Percentiles rank a stretch among this genome's conserved stretches.
Evolutionary conservation across 202 grass and related monocot genomes (phyloP).

Genomic region (Digitaria exilis): DNA sequence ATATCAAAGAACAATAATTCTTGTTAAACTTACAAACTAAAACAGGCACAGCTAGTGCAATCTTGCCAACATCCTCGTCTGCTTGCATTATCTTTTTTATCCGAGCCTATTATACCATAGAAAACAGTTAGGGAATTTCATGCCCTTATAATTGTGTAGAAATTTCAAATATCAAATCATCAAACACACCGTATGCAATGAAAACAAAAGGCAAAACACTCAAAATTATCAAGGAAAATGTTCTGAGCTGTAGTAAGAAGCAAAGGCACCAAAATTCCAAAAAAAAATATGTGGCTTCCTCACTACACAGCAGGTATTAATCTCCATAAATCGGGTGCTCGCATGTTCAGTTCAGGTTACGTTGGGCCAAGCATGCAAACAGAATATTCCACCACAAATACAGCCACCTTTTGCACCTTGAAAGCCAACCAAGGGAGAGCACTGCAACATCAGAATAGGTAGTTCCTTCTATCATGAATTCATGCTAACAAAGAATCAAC

Average conservation of each 20-base stretch:
- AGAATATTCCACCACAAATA: not conserved
- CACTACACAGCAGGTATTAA: not conserved
- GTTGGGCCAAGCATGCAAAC: not conserved
- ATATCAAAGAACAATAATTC: constrained; percentile 27
- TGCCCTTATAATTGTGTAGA: not conserved
- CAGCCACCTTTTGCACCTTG: not conserved
- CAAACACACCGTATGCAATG: not conserved
- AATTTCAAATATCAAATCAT: constrained; percentile 28
- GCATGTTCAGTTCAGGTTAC: not conserved
- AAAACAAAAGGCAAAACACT: constrained; percentile 20
- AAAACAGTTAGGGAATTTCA: constrained; percentile 11
- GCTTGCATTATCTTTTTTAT: constrained; percentile 99
- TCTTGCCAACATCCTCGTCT: constrained; percentile 99
- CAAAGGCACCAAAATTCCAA: not conserved
- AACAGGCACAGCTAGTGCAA: constrained; percentile 94
- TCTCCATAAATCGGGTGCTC: not conserved
- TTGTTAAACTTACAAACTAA: constrained; percentile 83
- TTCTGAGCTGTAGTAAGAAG: not conserved
- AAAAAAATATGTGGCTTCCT: not conserved
- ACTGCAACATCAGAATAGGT: not conserved
- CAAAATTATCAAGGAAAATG: constrained; percentile 7
- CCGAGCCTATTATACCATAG: constrained; percentile 59
- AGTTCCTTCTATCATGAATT: not conserved
- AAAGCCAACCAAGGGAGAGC: not conserved
- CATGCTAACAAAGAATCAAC: not conserved